Conservation (phyloP, 2,329 filamentous ascomycete genomes). For the Hymenoscyphus repandus region DNA sequence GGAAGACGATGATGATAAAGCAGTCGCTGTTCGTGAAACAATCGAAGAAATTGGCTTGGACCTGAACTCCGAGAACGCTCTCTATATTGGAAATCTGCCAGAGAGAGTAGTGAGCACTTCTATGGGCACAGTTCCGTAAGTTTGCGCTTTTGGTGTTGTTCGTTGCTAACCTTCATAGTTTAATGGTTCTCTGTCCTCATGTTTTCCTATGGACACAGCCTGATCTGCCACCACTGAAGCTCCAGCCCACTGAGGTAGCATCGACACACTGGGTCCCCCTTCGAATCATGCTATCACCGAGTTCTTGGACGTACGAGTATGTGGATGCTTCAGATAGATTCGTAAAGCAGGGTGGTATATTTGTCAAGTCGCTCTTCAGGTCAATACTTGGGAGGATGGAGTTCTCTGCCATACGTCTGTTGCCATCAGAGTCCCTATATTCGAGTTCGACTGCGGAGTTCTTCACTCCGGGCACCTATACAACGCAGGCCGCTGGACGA, state of each 20-base stretch:
- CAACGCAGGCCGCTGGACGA: constrained; percentile 3
- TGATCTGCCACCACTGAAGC: constrained; percentile 48
- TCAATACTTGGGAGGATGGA: constrained; percentile 60
- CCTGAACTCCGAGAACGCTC: constrained; percentile 41
- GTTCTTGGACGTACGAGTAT: constrained; percentile 55
- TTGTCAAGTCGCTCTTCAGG: constrained; percentile 49
- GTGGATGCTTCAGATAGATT: constrained; percentile 60
- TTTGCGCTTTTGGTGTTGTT: constrained; percentile 11
- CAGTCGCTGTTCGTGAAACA: constrained; percentile 59
- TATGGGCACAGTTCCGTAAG: constrained; percentile 60
- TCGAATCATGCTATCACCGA: constrained; percentile 52
- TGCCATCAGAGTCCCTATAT: constrained; percentile 56
- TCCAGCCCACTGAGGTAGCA: constrained; percentile 65
- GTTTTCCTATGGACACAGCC: constrained; percentile 57
- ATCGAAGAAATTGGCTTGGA: constrained; percentile 63
- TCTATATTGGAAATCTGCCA: constrained; percentile 55
- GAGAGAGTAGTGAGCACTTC: constrained; percentile 61
- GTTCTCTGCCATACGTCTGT: constrained; percentile 58
- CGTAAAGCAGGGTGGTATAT: constrained; percentile 47
- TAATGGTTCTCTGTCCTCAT: constrained; percentile 67
- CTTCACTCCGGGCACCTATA: constrained; percentile 25
- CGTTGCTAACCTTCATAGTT: constrained; percentile 32
- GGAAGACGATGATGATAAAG: constrained; percentile 56
- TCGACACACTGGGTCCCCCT: constrained; percentile 66
- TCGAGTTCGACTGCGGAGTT: constrained; percentile 49